These are phyloP conservation scores for Mycena albidolilacea DNA, from an alignment of 768 basidiomycete species.

Conservation along the genomic window DNA sequence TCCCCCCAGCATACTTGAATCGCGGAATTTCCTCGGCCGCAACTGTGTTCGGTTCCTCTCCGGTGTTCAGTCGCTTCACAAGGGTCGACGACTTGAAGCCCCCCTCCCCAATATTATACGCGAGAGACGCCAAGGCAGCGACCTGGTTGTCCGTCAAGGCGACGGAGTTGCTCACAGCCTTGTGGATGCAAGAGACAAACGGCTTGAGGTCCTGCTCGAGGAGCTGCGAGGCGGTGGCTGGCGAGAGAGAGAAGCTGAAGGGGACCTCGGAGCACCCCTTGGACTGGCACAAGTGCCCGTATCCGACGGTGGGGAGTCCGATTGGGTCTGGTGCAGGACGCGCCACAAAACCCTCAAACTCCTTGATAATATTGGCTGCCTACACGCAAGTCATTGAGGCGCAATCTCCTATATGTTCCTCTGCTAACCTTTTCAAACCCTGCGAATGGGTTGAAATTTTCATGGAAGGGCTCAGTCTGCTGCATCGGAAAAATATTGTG, in stretches of 20 bases:
- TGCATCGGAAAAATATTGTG: slow-evolving; percentile 6
- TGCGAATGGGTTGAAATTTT: slow-evolving; percentile 8
- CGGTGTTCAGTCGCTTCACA: slow-evolving; percentile 49
- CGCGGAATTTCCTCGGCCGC: slow-evolving; percentile 51
- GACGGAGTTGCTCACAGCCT: slow-evolving; percentile 44
- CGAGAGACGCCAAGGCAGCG: slow-evolving; percentile 51
- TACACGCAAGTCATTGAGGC: slow-evolving; percentile 8
- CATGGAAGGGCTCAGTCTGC: slow-evolving; percentile 8
- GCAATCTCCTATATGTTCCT: slow-evolving; percentile 5
- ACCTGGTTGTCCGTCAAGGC: slow-evolving; percentile 52
- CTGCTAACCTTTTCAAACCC: slow-evolving; percentile 13
- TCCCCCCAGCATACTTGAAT: slow-evolving; percentile 43
- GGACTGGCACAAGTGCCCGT: slow-evolving; percentile 51
- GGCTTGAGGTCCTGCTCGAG: slow-evolving; percentile 46
- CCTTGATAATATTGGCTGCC: slow-evolving; percentile 9
- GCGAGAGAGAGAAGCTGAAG: slow-evolving; percentile 52
- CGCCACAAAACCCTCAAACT: slow-evolving; percentile 48
- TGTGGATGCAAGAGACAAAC: slow-evolving; percentile 50
- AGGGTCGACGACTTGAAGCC: slow-evolving; percentile 47
- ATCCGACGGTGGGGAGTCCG: slow-evolving; percentile 54
- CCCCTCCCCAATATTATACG: slow-evolving; percentile 51
- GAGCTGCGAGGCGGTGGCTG: slow-evolving; percentile 47
- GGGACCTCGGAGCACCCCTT: slow-evolving; percentile 51
- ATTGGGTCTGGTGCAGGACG: slow-evolving; percentile 53
- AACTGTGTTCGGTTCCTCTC: slow-evolving; percentile 51